Base-by-base conservation (phyloP, 1,284 basidiomycete species). In the Athelia sp. region DNA sequence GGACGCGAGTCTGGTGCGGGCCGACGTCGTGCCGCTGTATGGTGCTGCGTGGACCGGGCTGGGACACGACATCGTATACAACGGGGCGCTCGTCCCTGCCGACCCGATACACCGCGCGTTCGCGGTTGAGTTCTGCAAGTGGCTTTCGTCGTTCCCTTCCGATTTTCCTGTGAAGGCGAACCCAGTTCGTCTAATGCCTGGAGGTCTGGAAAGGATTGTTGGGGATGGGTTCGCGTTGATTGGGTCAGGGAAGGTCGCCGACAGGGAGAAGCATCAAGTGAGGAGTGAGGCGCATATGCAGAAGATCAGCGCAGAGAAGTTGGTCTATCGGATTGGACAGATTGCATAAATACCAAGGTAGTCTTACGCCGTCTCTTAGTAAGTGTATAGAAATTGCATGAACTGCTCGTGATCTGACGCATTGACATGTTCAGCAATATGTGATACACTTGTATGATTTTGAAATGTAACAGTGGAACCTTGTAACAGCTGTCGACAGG, bases 11-110 rank as follows among this genome's bases (percentile, higher is more conserved):
- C 55, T 53, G 10, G 52, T 66, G 11, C 54, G 61, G 42, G 46
- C 53, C 9, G 58, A 59, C 17, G 64, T 67, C 2, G 54, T 23
- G 4, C 59, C 64, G 4, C 50, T 62, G 3, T 67, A 66, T 49
- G 63, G 61, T 18, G 61, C 64, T 6, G 65, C 58, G 3, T 68
- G 66, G 64, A 52, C 47, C n/a, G 66, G 65, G 14, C 56, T 68
- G 19, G 66, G 65, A 4, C 57, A 64, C 45, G 64, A 65, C 29
- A 55, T 63, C 24, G 4, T 51, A 3, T 63, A 62, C 43, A 60
- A 63, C 36, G 54, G 61, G 58, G 50, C 21, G 48, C 3, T 21
- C 34, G 42, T 61, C n/a, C 59, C 59, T 0, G 58, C 57, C 1
- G 50, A 46, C 31, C 50, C 55, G 2, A 45, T 49, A 21, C 63